These are phyloP conservation scores for Fusarium chuoi DNA, from an alignment of 2,329 filamentous ascomycete genomes.

Conservation along the genomic window DNA sequence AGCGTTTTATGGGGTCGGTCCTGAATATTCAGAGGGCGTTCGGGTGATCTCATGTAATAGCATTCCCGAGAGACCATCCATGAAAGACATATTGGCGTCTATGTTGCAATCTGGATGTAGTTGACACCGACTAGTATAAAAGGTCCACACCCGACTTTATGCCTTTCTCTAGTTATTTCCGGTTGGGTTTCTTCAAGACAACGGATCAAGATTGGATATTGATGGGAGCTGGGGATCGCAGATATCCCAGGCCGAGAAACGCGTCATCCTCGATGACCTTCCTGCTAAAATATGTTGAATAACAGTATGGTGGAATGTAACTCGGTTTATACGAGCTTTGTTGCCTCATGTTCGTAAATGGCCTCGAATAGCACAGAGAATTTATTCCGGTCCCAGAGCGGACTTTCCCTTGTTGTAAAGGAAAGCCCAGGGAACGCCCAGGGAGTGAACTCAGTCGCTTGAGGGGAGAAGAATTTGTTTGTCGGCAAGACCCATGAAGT, in stretches of 20 bases:
- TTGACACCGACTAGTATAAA: not conserved
- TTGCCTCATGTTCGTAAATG: not conserved
- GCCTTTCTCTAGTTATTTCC: not conserved
- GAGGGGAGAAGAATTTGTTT: accelerated
- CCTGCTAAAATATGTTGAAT: not conserved
- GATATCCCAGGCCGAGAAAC: not conserved
- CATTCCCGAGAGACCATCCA: too few species aligned
- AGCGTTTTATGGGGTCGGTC: too few species aligned
- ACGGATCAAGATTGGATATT: not conserved
- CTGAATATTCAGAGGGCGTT: too few species aligned
- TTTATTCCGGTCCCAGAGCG: not conserved
- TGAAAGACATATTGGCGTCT: not conserved
- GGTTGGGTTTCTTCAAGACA: not conserved
- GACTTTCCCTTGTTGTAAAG: not conserved
- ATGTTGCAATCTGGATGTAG: not conserved
- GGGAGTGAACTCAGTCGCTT: not conserved
- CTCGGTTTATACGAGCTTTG: not conserved
- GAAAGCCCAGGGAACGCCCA: not conserved
- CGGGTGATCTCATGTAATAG: too few species aligned
- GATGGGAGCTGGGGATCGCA: not conserved
- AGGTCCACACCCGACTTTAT: not conserved
- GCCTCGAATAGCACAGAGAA: not conserved
- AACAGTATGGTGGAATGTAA: not conserved
- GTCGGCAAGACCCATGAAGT: not conserved
- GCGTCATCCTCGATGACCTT: not conserved